phyloP scores from a whole-genome alignment of 2,329 filamentous ascomycete genomes.

The Pleomassaria siparia region DNA sequence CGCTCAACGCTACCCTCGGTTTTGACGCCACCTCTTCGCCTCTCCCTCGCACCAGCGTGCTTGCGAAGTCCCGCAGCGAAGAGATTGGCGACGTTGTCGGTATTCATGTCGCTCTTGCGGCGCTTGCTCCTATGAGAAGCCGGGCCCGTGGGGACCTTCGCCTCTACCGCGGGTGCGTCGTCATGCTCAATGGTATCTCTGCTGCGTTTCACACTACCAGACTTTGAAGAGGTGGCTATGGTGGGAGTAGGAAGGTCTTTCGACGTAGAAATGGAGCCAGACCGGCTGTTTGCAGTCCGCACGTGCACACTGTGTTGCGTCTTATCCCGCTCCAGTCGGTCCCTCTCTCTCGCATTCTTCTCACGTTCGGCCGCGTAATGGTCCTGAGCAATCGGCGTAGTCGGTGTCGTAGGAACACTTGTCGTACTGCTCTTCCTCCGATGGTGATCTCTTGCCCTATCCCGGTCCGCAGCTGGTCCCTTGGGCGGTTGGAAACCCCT shows the following conservation, averaged over 20 bases:
- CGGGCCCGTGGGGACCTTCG: conserved; percentile 28
- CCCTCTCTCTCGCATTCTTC: conserved; percentile 35
- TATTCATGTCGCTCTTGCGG: conserved; percentile 22
- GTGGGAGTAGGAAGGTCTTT: background rate
- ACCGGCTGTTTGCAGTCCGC: background rate
- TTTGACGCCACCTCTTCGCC: conserved; percentile 34
- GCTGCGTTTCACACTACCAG: conserved; percentile 27
- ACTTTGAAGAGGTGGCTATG: background rate
- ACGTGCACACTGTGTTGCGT: conserved; percentile 1
- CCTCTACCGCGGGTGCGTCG: background rate
- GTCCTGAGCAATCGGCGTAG: conserved; percentile 43
- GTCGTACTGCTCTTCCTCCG: conserved; percentile 20
- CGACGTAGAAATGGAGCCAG: background rate
- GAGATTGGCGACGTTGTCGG: conserved; percentile 30
- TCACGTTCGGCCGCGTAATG: conserved; percentile 72
- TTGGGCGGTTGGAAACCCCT: conserved; percentile 39
- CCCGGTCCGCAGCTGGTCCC: conserved; percentile 39
- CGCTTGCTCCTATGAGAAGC: conserved; percentile 35
- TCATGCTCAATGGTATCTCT: conserved; percentile 25
- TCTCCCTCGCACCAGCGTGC: conserved; percentile 24
- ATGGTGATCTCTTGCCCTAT: conserved; percentile 15
- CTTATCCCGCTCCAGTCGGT: conserved; percentile 29
- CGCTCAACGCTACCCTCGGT: conserved; percentile 35
- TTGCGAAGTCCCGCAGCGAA: conserved; percentile 34
- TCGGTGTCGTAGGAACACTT: conserved; percentile 16